A percentile compares a stretch with the other conserved stretches of the same genome.
phyloP scores from a whole-genome alignment of 106 monocot genomes.

The Dioscorea zingiberensis region DNA sequence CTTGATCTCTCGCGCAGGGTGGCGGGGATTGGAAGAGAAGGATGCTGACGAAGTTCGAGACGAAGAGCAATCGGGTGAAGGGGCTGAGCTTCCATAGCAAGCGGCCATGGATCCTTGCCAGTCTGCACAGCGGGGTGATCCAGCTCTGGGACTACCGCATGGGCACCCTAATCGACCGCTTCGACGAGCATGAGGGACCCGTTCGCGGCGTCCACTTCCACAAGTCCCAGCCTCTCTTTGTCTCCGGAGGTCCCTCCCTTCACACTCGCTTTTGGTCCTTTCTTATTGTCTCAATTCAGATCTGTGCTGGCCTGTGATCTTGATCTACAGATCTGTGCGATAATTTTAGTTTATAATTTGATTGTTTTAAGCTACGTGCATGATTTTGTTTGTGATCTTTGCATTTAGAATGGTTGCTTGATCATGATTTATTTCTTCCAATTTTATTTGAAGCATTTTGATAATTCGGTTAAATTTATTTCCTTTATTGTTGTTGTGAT shows the following conservation, averaged over 20 bases:
- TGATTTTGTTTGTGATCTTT: too few species aligned
- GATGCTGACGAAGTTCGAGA: slow-evolving; percentile 72
- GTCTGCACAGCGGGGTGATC: slow-evolving; percentile 59
- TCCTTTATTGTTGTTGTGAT: too few species aligned
- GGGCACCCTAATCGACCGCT: slow-evolving; percentile 70
- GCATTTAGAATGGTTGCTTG: too few species aligned
- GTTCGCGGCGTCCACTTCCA: slow-evolving; percentile 66
- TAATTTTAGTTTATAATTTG: too few species aligned
- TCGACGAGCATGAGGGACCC: slow-evolving; percentile 69
- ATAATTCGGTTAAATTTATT: too few species aligned
- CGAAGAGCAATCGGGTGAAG: slow-evolving; percentile 62
- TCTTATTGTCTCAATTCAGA: too few species aligned
- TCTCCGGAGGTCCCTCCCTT: slow-evolving; percentile 50
- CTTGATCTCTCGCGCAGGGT: slow-evolving; percentile 5
- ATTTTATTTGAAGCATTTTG: too few species aligned
- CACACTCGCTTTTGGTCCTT: background rate
- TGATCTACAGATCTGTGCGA: too few species aligned
- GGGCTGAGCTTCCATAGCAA: slow-evolving; percentile 63
- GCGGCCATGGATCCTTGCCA: slow-evolving; percentile 67
- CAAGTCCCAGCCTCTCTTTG: slow-evolving; percentile 56
- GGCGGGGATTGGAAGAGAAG: background rate
- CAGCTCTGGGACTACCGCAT: slow-evolving; percentile 74
- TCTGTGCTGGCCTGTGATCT: too few species aligned
- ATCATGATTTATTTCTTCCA: too few species aligned
- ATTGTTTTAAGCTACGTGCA: too few species aligned